These are phyloP conservation scores for Alternaria alternata DNA, from an alignment of 2,329 filamentous ascomycete genomes.

Conservation along the genomic window DNA sequence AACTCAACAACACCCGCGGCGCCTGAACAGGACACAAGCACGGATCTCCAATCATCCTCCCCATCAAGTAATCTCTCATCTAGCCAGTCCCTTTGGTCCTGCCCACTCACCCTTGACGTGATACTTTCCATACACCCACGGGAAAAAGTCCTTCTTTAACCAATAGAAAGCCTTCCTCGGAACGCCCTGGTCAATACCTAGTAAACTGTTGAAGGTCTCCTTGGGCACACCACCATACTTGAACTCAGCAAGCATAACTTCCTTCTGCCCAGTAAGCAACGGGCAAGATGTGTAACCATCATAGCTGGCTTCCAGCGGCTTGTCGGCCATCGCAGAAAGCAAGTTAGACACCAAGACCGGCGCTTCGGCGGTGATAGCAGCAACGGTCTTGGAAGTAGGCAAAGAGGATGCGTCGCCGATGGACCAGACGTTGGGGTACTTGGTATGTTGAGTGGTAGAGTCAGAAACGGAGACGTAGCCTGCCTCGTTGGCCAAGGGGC, in stretches of 20 bases:
- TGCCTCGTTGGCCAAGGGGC: conserved; percentile 44
- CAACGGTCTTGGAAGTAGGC: conserved; percentile 52
- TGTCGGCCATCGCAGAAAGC: conserved; percentile 37
- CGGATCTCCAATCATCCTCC: too few species aligned
- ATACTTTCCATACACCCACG: conserved; percentile 69
- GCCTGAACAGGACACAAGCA: background rate
- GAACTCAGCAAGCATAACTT: conserved; percentile 71
- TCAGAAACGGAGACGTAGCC: conserved; percentile 51
- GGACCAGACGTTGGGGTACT: conserved; percentile 52
- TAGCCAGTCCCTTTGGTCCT: conserved; percentile 63
- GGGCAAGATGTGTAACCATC: conserved; percentile 54
- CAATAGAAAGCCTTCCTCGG: conserved; percentile 68
- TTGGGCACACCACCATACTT: conserved; percentile 70
- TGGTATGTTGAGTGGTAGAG: conserved; percentile 48
- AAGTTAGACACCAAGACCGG: conserved; percentile 50
- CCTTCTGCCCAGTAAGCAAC: conserved; percentile 61
- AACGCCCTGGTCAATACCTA: conserved; percentile 66
- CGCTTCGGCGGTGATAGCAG: conserved; percentile 50
- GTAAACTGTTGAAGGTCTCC: conserved; percentile 64
- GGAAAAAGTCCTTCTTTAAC: conserved; percentile 73
- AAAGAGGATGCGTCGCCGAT: conserved; percentile 49
- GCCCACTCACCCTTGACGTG: conserved; percentile 71
- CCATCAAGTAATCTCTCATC: conserved; percentile 7
- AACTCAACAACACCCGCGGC: background rate
- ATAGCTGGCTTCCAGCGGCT: conserved; percentile 36